A percentile compares a stretch with the other conserved stretches of the same genome.
Conservation (phyloP, 2,329 filamentous ascomycete genomes). For the Arachnomyces sp. region DNA sequence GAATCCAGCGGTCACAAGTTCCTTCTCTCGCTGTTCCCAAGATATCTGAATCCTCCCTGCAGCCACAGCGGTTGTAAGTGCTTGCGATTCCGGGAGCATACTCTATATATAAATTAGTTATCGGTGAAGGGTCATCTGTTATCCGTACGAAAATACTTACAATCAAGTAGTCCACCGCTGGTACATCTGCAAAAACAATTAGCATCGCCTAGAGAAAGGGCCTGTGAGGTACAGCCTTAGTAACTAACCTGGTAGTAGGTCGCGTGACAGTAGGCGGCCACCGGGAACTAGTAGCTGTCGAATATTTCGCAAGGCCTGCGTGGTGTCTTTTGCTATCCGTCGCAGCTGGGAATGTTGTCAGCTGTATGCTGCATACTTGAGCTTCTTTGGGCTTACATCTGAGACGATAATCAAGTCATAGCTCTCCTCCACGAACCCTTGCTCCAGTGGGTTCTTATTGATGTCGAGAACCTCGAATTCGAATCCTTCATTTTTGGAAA, state of each 20-base stretch:
- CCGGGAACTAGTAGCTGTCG: neutral
- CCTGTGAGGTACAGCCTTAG: too few species aligned
- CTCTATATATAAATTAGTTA: too few species aligned
- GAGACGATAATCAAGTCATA: slow-evolving; percentile 7
- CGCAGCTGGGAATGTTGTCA: too few species aligned
- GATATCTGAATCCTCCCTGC: neutral
- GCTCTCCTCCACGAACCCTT: slow-evolving; percentile 3
- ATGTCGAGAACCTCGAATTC: slow-evolving; percentile 2
- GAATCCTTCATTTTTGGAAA: slow-evolving; percentile 2
- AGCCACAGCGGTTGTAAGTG: neutral
- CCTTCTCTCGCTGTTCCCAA: slow-evolving; percentile 7
- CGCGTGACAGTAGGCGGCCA: slow-evolving; percentile 2
- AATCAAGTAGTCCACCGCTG: too few species aligned
- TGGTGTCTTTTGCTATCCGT: neutral
- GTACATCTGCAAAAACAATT: too few species aligned
- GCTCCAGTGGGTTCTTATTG: neutral
- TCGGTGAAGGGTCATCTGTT: too few species aligned
- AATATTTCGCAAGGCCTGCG: slow-evolving; percentile 1
- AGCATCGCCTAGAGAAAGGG: too few species aligned
- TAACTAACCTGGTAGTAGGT: neutral
- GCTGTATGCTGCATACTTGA: too few species aligned
- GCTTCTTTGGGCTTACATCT: slow-evolving; percentile 13
- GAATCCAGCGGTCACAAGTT: slow-evolving; percentile 6
- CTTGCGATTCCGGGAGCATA: too few species aligned
- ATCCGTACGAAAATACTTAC: too few species aligned